phyloP scores from a whole-genome alignment of 1,284 basidiomycete genomes.

The Gymnopus androsaceus region DNA sequence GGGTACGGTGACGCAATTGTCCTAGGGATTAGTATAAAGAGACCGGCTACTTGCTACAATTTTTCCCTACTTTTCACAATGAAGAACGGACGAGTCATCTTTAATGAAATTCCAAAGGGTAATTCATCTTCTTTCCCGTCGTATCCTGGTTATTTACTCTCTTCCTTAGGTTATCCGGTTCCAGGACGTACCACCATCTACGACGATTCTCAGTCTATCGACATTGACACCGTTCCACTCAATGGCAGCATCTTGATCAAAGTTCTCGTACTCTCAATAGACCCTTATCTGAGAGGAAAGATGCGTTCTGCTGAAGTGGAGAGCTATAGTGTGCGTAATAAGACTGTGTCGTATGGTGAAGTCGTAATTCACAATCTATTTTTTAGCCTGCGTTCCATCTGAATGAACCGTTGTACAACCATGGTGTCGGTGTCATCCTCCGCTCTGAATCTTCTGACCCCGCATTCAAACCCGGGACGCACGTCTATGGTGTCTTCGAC shows the following conservation, averaged over 20 bases:
- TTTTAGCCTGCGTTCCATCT: background rate
- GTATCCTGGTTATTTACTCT: background rate
- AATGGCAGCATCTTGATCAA: conserved; percentile 56
- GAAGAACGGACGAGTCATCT: conserved; percentile 37
- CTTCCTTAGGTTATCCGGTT: conserved; percentile 44
- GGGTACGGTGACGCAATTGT: too few relatives aligned
- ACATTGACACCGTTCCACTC: conserved; percentile 48
- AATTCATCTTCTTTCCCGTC: background rate
- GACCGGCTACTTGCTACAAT: too few relatives aligned
- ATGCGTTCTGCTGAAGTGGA: conserved; percentile 34
- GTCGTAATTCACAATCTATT: background rate
- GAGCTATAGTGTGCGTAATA: conserved; percentile 29
- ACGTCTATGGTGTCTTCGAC: conserved; percentile 22
- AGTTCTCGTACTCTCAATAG: conserved; percentile 46
- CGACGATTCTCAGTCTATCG: conserved; percentile 48
- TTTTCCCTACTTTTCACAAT: too few relatives aligned
- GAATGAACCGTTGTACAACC: conserved; percentile 15
- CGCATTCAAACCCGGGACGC: conserved; percentile 26
- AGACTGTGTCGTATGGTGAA: background rate
- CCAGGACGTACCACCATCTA: conserved; percentile 51
- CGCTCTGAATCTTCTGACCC: conserved; percentile 28
- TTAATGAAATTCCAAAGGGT: conserved; percentile 37
- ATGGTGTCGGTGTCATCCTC: conserved; percentile 29
- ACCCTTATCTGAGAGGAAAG: conserved; percentile 50
- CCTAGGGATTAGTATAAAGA: too few relatives aligned